phyloP scores from a whole-genome alignment of 192 early-diverging fungal species.

The Phlyctochytrium planicorne region DNA sequence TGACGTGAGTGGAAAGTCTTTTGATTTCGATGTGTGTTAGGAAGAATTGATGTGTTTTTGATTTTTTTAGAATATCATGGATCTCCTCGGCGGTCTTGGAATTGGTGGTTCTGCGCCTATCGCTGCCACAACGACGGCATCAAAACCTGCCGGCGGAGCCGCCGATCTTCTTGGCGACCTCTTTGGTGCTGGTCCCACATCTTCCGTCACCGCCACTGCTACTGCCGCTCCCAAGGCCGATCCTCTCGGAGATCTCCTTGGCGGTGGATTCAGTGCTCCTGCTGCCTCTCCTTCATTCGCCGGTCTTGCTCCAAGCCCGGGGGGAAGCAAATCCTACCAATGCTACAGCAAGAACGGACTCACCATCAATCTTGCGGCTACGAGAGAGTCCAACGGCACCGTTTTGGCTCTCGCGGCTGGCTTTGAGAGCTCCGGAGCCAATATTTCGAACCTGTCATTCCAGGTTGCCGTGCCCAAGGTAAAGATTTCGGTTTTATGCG shows the following conservation, averaged over 20 bases:
- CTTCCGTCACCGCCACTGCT: constrained; percentile 10
- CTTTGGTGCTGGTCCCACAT: constrained; percentile 42
- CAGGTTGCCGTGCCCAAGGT: constrained; percentile 93
- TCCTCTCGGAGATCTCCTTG: constrained; percentile 70
- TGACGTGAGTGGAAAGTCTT: constrained; percentile 34
- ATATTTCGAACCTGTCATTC: constrained; percentile 69
- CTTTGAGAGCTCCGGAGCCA: constrained; percentile 66
- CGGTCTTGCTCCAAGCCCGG: constrained; percentile 7
- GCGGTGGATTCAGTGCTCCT: constrained; percentile 49
- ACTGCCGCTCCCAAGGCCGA: constrained; percentile 43
- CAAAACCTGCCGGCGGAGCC: constrained; percentile 1
- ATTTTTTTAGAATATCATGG: constrained; percentile 56
- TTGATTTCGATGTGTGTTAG: constrained; percentile 8
- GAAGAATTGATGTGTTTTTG: not conserved
- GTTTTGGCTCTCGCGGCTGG: constrained; percentile 67
- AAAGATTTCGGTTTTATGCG: not conserved
- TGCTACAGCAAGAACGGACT: constrained; percentile 82
- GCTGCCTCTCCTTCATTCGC: constrained; percentile 29
- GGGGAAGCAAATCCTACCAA: constrained; percentile 40
- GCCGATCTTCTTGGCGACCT: constrained; percentile 54
- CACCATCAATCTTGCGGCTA: constrained; percentile 70
- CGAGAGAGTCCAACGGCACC: constrained; percentile 59
- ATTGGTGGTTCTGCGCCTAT: constrained; percentile 22
- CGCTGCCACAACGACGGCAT: constrained; percentile 10
- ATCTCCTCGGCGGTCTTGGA: constrained; percentile 55